Base-by-base conservation (phyloP, 2,329 filamentous ascomycete species). In the Aurifilum marmelostoma region DNA sequence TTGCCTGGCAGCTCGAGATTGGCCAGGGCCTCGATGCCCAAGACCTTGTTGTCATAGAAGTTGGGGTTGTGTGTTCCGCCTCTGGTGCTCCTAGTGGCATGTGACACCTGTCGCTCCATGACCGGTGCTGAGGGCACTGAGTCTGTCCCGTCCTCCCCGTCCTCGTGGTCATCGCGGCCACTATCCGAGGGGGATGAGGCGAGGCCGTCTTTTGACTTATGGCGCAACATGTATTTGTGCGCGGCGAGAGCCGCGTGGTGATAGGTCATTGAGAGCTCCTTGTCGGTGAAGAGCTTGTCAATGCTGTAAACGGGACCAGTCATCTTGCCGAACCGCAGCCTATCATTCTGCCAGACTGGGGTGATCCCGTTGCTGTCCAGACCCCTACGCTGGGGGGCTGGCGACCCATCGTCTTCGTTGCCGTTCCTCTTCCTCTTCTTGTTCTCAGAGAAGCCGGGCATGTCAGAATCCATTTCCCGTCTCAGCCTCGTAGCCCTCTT, bases 251-350 rank as follows among this genome's bases (percentile, higher is more conserved):
- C 88, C 6, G 89, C 86, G 5, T 83, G 80, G 70, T 90, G 90
- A 76, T 90, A 90, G 37, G 87, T 87, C 81, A 91, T 84, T 5
- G 86, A 84, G 39, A 91, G 82, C 79, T 91, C 89, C 78, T 89
- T 91, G 73, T 91, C 89, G 0, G 89, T 91, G 64, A 91, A 91
- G 50, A 91, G 84, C 80, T 91, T 91, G 74, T 91, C 88, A 69
- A 91, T 86, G 75, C 86, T 90, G 76, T 89, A 90, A 1, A 88
- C 79, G 0, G 87, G 84, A 11, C 87, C 88, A 27, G 86, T 84
- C 74, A 88, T 84, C 75, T 86, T 86, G 68, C 85, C 80, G 68
- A 81, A 79, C 72, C 84, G 82, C 65, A 88, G 80, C 75, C 87
- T 85, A 73, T 90, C 88, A 64, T 83, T 86, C 75, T 88, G 86